Conservation (phyloP, 495 filamentous ascomycete species). For the Penicillium salamii region DNA sequence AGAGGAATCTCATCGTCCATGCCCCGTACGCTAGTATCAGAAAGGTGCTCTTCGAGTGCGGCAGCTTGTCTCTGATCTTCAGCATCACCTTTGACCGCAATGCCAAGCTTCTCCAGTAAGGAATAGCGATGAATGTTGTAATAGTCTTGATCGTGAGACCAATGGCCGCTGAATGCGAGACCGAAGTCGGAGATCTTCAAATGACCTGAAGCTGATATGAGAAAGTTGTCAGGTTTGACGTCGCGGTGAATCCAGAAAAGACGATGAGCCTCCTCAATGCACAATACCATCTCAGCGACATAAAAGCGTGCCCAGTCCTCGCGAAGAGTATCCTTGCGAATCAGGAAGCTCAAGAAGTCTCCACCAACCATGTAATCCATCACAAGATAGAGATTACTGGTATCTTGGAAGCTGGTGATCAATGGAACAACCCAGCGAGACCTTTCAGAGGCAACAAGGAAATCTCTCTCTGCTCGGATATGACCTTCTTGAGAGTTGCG, state of each 20-base stretch:
- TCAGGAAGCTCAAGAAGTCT: constrained; percentile 82
- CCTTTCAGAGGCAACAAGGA: constrained; percentile 78
- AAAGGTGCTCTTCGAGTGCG: constrained; percentile 27
- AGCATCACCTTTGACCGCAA: constrained; percentile 71
- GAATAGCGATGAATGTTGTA: constrained; percentile 78
- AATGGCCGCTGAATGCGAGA: constrained; percentile 90
- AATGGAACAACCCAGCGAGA: constrained; percentile 87
- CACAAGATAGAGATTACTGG: constrained; percentile 77
- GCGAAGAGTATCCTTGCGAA: constrained; percentile 74
- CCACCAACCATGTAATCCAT: constrained; percentile 98
- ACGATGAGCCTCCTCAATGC: constrained; percentile 87
- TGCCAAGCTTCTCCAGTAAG: constrained; percentile 69
- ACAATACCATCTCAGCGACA: constrained; percentile 90
- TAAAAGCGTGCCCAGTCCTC: constrained; percentile 82
- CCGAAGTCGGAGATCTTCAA: constrained; percentile 96
- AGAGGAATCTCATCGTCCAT: constrained; percentile 9
- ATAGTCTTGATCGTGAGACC: constrained; percentile 85
- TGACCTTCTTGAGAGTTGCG: constrained; percentile 89
- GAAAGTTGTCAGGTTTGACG: constrained; percentile 95
- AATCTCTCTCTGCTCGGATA: constrained; percentile 85
- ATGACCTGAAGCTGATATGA: constrained; percentile 83
- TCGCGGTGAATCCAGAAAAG: constrained; percentile 90
- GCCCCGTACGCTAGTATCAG: background rate
- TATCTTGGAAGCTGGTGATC: constrained; percentile 85
- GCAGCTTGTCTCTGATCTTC: constrained; percentile 58